Conservation (phyloP, 2,329 filamentous ascomycete species). For the Stenocarpella maydis region DNA sequence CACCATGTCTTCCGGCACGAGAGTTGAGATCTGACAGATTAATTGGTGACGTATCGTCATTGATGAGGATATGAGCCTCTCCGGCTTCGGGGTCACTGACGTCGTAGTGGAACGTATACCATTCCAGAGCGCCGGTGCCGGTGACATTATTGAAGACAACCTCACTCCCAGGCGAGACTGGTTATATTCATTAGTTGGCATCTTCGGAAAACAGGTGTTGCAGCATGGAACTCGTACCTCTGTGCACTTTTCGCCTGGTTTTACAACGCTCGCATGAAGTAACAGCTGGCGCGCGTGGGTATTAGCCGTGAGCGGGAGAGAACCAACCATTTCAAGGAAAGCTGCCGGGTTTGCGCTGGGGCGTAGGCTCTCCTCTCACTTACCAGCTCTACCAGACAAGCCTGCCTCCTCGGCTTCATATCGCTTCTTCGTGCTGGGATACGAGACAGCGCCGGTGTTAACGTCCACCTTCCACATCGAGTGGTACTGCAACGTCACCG, state of each 20-base stretch:
- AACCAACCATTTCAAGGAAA: no score
- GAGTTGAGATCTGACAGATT: slow-evolving; percentile 49
- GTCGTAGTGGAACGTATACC: slow-evolving; percentile 49
- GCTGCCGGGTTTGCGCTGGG: background rate
- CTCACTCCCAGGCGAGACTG: slow-evolving; percentile 40
- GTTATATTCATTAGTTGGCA: background rate
- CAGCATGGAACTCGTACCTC: background rate
- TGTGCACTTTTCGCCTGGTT: slow-evolving; percentile 26
- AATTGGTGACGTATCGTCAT: slow-evolving; percentile 43
- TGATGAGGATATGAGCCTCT: slow-evolving; percentile 47
- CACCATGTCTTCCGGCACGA: slow-evolving; percentile 47
- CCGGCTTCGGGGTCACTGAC: slow-evolving; percentile 45
- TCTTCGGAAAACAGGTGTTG: background rate
- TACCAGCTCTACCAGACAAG: slow-evolving; percentile 41
- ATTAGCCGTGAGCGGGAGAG: background rate
- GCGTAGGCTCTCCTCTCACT: slow-evolving; percentile 23
- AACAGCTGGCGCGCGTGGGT: background rate
- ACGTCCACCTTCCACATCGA: slow-evolving; percentile 51
- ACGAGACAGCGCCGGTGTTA: slow-evolving; percentile 47
- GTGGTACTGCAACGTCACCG: slow-evolving; percentile 48
- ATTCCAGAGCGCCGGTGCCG: slow-evolving; percentile 46
- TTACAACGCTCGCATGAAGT: slow-evolving; percentile 16
- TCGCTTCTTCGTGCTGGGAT: slow-evolving; percentile 44
- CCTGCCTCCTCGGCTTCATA: slow-evolving; percentile 46
- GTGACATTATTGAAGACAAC: slow-evolving; percentile 49